Evolutionary conservation across 2,329 filamentous ascomycete species (phyloP).

Genomic region (Cucurbitaria berberidis): DNA sequence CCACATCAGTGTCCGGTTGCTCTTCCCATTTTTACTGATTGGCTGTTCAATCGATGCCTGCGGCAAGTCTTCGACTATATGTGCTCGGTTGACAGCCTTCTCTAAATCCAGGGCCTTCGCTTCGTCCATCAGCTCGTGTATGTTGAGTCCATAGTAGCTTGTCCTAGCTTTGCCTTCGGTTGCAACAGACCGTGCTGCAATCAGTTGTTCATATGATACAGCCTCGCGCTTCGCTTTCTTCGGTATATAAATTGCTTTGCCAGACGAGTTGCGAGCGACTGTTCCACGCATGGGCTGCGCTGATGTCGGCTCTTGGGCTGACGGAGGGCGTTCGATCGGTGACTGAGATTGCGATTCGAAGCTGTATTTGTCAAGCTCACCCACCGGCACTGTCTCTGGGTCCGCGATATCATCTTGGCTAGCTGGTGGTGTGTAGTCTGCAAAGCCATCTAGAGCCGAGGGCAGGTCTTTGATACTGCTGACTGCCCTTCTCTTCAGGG

Average conservation of each 20-base stretch:
- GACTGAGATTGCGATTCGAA: conserved; percentile 35
- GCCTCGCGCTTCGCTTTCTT: conserved; percentile 57
- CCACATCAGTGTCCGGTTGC: conserved; percentile 71
- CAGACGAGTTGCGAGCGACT: conserved; percentile 58
- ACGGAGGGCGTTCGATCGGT: conserved; percentile 24
- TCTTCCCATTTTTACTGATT: conserved; percentile 32
- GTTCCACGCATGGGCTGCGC: conserved; percentile 26
- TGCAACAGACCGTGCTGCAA: conserved; percentile 70
- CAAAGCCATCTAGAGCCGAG: conserved; percentile 27
- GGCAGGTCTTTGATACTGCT: conserved; percentile 37
- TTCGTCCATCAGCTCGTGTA: conserved; percentile 79
- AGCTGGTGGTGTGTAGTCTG: conserved; percentile 42
- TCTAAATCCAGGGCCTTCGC: conserved; percentile 66
- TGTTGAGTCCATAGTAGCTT: conserved; percentile 91
- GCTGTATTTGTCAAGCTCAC: conserved; percentile 37
- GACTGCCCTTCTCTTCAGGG: conserved; percentile 43
- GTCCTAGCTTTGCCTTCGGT: conserved; percentile 70
- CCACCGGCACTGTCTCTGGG: conserved; percentile 37
- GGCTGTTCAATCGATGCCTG: conserved; percentile 50
- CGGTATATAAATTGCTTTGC: conserved; percentile 62
- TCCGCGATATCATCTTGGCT: conserved; percentile 40
- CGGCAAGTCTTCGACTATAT: conserved; percentile 31
- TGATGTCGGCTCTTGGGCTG: conserved; percentile 19
- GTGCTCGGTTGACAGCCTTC: conserved; percentile 34
- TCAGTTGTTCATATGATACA: conserved; percentile 69